Conservation (phyloP, 2,329 filamentous ascomycete species). For the Talaromyces sp. region DNA sequence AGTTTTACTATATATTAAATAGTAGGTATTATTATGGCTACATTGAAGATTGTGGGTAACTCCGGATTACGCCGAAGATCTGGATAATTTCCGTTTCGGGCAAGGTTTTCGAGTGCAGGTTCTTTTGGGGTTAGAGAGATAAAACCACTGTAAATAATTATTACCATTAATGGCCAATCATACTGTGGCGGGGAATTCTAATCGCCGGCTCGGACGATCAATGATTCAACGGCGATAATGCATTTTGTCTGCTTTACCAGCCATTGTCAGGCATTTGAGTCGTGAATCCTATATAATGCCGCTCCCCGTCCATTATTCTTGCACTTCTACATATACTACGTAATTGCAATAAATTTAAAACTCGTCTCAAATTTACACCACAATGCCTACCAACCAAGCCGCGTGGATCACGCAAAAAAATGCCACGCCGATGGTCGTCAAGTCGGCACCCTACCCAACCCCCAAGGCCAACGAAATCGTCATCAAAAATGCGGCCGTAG, state of each 20-base stretch:
- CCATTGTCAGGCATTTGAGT: neutral
- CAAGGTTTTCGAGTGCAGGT: neutral
- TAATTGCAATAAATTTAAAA: neutral
- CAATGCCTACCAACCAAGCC: conserved; percentile 12
- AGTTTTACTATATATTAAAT: neutral
- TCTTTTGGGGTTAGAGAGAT: neutral
- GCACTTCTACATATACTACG: neutral
- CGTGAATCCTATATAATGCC: neutral
- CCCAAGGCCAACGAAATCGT: conserved; percentile 15
- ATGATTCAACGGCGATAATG: neutral
- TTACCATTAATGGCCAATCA: neutral
- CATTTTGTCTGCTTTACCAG: neutral
- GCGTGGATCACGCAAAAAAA: conserved; percentile 15
- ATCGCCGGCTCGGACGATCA: neutral
- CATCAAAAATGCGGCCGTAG: conserved; percentile 17
- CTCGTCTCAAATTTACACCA: neutral
- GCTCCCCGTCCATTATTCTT: neutral
- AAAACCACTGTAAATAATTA: neutral
- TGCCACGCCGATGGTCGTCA: conserved; percentile 14
- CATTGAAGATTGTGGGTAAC: neutral
- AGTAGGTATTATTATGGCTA: neutral
- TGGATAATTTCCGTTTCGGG: neutral
- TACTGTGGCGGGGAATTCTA: neutral
- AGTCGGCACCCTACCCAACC: conserved; percentile 10
- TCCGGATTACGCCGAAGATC: neutral